Base-by-base conservation (phyloP, 2,329 filamentous ascomycete species). In the Colletotrichum abscissum region DNA sequence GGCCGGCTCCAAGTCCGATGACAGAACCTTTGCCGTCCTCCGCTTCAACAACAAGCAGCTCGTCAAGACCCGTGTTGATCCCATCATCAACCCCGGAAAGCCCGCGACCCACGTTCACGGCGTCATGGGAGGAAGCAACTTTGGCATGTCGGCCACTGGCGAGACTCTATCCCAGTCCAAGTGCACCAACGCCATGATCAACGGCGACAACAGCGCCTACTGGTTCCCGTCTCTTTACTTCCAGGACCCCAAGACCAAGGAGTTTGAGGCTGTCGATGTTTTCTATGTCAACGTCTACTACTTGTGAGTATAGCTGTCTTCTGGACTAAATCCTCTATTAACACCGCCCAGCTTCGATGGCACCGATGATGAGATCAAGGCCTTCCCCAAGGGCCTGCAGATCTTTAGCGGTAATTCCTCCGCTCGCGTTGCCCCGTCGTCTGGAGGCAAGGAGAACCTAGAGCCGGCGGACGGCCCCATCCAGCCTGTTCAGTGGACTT, bases 261-360 rank as follows among this genome's bases (percentile, higher is more conserved):
- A 87, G 64, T 90, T 94, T 76, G 89, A 92, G 81, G 86, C 88
- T 46, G 93, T 95, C 22, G 86, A 91, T 57, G 84, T 93, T 74
- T 91, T 92, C 78, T 94, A 94, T 80, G 91, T 92, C 89, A 92
- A 92, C 78, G 89, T 89, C 74, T 97, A 97, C 86, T 95, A 96
- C 84, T 92, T 93, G 88, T 90, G 79, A 81, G 86, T 78, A 16
- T 11, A 3, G 16, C 8, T 9, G 5, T 19, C 5, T 4, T 66
- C 52, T 63, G 33, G 7, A 28, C 19, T 19, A 8, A 46, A 56
- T 22, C 30, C 9, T 62, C 30, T 75, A 74, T 74, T 82, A 81
- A 81, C 77, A 81, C 67, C 70, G 76, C 60, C 5, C 76, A 85
- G 87, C 82, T 92, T 92, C 80, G 90, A 92, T 76, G 78, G 84